phyloP scores from a whole-genome alignment of 2,329 filamentous ascomycete species.

The Diaporthe nobilis region DNA sequence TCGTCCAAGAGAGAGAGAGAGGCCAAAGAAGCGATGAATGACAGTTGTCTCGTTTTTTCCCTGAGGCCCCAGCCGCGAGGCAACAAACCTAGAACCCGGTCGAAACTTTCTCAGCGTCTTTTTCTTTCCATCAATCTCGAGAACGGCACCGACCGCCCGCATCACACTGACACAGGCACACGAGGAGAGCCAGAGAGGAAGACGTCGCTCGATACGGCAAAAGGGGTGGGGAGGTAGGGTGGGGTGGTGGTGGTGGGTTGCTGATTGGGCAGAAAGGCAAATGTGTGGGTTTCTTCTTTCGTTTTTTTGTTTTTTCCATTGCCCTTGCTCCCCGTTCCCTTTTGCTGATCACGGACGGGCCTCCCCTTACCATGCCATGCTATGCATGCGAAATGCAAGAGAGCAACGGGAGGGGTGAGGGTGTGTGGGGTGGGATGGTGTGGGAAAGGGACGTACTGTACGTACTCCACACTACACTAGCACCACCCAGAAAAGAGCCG shows the following conservation, averaged over 20 bases:
- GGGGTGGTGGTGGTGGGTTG: background rate
- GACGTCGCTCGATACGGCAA: background rate
- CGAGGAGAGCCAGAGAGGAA: background rate
- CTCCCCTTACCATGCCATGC: constrained; percentile 24
- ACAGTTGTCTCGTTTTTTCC: background rate
- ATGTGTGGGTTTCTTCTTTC: constrained; percentile 6
- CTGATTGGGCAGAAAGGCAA: background rate
- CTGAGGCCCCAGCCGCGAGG: background rate
- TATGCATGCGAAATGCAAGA: constrained; percentile 14
- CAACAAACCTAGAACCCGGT: constrained; percentile 7
- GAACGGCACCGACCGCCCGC: constrained; percentile 4
- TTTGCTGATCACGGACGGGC: constrained; percentile 29
- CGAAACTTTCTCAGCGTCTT: background rate
- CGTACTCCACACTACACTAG: background rate
- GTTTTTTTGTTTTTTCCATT: background rate
- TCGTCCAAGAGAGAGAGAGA: background rate
- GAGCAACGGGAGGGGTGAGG: background rate
- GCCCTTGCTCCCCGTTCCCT: background rate
- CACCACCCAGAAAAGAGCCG: constrained; percentile 14
- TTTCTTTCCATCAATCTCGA: background rate
- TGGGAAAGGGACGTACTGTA: background rate
- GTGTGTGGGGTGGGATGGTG: background rate
- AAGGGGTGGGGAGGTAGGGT: background rate
- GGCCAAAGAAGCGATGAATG: background rate
- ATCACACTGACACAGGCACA: background rate